Conservation (phyloP, 306 rosid species). For the Ceratonia siliqua region DNA sequence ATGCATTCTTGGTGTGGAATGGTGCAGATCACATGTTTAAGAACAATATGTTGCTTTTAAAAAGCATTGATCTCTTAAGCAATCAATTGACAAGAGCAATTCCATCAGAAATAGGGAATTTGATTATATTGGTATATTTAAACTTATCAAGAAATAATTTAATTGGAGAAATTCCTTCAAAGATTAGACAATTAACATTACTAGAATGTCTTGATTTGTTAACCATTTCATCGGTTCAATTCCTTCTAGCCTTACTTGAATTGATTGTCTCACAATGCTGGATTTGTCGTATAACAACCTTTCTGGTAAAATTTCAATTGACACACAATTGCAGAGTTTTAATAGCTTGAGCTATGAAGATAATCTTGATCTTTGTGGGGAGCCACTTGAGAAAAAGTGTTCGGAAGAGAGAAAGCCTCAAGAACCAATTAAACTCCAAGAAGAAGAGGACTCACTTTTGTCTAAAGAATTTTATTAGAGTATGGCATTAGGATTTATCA, state of each 20-base stretch:
- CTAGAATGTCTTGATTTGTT: constrained; percentile 19
- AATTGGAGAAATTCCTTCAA: background rate
- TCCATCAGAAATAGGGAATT: background rate
- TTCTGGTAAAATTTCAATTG: background rate
- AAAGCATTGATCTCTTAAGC: constrained; percentile 19
- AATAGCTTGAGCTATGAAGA: background rate
- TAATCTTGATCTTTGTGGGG: background rate
- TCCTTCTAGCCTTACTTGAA: background rate
- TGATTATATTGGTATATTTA: background rate
- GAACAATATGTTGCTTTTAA: background rate
- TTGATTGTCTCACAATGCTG: background rate
- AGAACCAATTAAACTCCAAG: background rate
- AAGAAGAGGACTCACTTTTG: background rate
- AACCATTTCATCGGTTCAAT: background rate
- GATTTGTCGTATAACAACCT: background rate
- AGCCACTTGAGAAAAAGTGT: background rate
- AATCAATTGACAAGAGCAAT: background rate
- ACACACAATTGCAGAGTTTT: background rate
- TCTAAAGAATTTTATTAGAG: background rate
- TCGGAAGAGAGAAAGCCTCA: background rate
- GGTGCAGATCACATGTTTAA: background rate
- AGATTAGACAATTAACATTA: background rate
- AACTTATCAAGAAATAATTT: constrained; percentile 17
- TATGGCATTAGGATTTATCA: constrained; percentile 18
- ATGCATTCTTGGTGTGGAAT: constrained; percentile 15